Conservation (phyloP, 345 rosid species). For the Angophora floribunda region DNA sequence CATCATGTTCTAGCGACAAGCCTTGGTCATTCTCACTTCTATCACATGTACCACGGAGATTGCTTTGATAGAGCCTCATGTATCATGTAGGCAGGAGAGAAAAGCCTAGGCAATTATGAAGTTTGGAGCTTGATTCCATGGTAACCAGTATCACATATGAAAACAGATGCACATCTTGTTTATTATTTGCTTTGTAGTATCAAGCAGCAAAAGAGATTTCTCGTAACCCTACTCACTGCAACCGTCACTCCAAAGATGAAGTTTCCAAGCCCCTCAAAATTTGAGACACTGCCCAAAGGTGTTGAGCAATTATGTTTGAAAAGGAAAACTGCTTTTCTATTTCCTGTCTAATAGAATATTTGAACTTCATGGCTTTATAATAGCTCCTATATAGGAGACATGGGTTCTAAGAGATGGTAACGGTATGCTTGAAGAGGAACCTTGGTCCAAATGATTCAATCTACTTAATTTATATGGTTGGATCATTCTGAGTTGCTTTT, state of each 20-base stretch:
- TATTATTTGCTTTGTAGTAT: background rate
- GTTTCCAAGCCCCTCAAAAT: background rate
- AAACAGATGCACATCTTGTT: background rate
- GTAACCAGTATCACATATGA: background rate
- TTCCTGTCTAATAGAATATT: background rate
- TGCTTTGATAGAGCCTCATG: background rate
- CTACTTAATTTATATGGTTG: background rate
- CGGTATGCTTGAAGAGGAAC: background rate
- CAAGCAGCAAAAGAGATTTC: background rate
- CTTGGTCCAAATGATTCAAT: background rate
- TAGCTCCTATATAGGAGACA: background rate
- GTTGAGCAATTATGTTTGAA: background rate
- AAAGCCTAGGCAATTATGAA: background rate
- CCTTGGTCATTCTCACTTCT: background rate
- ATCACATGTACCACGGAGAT: background rate
- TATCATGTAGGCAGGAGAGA: background rate
- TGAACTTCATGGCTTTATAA: background rate
- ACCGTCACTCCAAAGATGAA: background rate
- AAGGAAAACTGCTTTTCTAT: background rate
- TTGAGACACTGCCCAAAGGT: background rate
- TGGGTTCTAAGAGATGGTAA: background rate
- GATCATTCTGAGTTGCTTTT: background rate
- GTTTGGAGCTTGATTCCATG: background rate
- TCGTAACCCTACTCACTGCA: background rate
- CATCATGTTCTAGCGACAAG: background rate